Percentiles rank a stretch among this genome's conserved stretches.
phyloP scores from a whole-genome alignment of 1,284 basidiomycete species.

The Irpex sp. region DNA sequence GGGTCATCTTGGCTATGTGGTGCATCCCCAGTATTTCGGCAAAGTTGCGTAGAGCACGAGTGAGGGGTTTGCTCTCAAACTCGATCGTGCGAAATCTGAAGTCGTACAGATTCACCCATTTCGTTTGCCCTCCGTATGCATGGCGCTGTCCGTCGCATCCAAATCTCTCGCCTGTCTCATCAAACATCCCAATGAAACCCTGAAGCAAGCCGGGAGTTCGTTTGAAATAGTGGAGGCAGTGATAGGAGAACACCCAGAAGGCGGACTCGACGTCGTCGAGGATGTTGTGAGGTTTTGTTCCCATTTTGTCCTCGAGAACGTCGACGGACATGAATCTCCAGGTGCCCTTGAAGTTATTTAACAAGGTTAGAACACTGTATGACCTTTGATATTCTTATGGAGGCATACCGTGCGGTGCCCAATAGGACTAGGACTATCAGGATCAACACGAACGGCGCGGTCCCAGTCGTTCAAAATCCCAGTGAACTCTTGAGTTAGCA shows the following conservation, averaged over 20 bases:
- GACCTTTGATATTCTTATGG: not conserved
- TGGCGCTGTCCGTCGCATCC: too few species aligned
- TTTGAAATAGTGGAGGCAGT: slow-evolving; percentile 6
- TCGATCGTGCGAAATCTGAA: too few species aligned
- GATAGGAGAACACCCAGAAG: slow-evolving; percentile 9
- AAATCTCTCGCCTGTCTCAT: too few species aligned
- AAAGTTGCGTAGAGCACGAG: too few species aligned
- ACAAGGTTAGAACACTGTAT: not conserved
- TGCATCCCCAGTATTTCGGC: too few species aligned
- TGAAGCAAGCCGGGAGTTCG: too few species aligned
- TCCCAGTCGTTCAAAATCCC: not conserved
- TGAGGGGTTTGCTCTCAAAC: too few species aligned
- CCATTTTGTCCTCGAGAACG: not conserved
- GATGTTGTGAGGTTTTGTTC: slow-evolving; percentile 4
- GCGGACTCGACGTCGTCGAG: slow-evolving; percentile 14
- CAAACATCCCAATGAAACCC: too few species aligned
- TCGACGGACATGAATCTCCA: slow-evolving; percentile 12
- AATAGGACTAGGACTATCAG: not conserved
- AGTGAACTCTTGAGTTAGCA: not conserved
- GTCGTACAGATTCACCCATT: too few species aligned
- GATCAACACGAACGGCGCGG: not conserved
- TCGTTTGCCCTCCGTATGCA: too few species aligned
- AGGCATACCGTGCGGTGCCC: not conserved
- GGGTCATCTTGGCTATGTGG: too few species aligned
- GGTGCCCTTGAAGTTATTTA: not conserved